Conservation (phyloP, 2,329 filamentous ascomycete species). For the Fusarium multiceps region DNA sequence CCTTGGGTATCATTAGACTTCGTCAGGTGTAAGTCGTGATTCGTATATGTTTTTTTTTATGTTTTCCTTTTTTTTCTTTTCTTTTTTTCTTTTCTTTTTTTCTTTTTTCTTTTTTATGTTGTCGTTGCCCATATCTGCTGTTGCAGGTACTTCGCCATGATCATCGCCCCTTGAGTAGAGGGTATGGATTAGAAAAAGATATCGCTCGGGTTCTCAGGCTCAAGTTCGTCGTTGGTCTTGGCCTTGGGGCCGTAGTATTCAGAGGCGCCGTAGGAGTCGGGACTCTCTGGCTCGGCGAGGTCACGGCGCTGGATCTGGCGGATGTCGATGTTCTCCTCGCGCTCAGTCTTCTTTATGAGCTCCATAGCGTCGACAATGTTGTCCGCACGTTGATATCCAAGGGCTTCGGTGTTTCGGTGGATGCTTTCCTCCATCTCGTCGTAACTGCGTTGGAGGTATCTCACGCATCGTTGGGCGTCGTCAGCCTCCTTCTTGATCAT, state of each 20-base stretch:
- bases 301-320: not conserved
- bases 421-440: not conserved
- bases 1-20: not conserved
- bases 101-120: not conserved
- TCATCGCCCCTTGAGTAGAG: no score
- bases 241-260: not conserved
- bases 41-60: not conserved
- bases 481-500: not conserved
- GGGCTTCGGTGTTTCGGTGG: not conserved
- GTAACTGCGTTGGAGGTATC: not conserved
- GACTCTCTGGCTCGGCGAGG: not conserved
- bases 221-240: not conserved
- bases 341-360: constrained; percentile 6
- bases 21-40: not conserved
- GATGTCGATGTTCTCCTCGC: not conserved
- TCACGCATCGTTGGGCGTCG: not conserved
- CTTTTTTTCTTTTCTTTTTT: not conserved
- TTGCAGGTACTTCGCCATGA: not conserved
- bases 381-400: constrained; percentile 5
- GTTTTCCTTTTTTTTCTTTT: not conserved
- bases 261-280: not conserved
- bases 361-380: not conserved
- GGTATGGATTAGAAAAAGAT: constrained; percentile 8
- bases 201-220: not conserved
- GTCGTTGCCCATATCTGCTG: not conserved